Evolutionary conservation across 495 filamentous ascomycete genomes (phyloP), one percentile per base, ranked within the genome.

Genomic region (Neurospora africana): DNA sequence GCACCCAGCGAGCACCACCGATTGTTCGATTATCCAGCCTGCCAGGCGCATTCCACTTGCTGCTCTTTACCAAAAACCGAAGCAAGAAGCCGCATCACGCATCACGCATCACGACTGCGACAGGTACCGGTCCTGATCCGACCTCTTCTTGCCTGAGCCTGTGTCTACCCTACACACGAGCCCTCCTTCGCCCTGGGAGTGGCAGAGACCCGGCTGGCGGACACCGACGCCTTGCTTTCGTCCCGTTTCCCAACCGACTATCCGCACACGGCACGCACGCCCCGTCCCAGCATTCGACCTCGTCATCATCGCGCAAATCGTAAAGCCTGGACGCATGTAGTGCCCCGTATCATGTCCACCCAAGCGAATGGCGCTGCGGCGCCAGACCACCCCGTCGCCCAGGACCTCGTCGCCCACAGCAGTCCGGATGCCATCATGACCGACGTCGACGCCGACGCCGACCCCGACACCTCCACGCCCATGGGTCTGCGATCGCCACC

Each of bases 401-500:
- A 65, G 19, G 53, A 65, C 41, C 40, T 70, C 23, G 72, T 70
- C 35, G 72, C 53, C 47, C 69, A 73, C 67, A 35, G 43, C 47
- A 61, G 40, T 58, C 44, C 68, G 4, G 72, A 69, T 30, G 40
- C 43, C n/a, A 44, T 72, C 70, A 75, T 76, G 74, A 58, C 53
- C 27, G 27, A 65, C 1, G 53, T 27, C 27, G 74, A 75, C 68
- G 65, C 68, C 61, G 73, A 76, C 44, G 44, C 74, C 70, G 67
- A 69, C 68, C 72, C 36, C 69, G 68, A 67, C 21, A 67, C 19
- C 68, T 44, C 80, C 67, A 84, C 83, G 74, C 76, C 78, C 36
- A 79, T 73, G 73, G 84, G 83, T 74, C 78, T 86, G 43, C 81
- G 85, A 72, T 86, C 84, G 71, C 84, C 84, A 65, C 84, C 84